Evolutionary conservation across 192 early-diverging fungal species (phyloP).

Genomic region (Coemansia umbellata): DNA sequence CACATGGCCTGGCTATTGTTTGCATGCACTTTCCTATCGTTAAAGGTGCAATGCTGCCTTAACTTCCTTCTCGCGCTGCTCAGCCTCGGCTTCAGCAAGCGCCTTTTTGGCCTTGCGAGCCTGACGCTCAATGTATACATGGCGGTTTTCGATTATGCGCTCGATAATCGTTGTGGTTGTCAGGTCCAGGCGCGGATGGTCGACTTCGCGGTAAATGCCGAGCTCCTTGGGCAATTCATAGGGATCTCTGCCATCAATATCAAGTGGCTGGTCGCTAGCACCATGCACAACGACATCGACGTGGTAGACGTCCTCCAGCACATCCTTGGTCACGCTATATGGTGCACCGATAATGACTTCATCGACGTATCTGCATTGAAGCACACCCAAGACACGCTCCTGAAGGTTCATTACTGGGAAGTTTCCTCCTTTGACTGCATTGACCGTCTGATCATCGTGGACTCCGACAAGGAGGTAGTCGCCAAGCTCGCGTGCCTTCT

Average conservation of each 20-base stretch:
- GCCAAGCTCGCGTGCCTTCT: constrained; percentile 76
- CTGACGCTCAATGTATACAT: constrained; percentile 75
- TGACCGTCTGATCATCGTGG: constrained; percentile 88
- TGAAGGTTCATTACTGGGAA: constrained; percentile 95
- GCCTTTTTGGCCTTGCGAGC: constrained; percentile 72
- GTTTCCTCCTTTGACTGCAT: constrained; percentile 79
- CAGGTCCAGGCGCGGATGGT: constrained; percentile 69
- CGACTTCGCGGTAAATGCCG: constrained; percentile 76
- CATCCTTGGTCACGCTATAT: constrained; percentile 79
- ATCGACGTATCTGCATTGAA: constrained; percentile 90
- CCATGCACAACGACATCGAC: constrained; percentile 80
- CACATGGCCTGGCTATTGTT: too few species aligned
- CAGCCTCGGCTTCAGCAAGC: constrained; percentile 59
- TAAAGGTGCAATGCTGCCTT: constrained; percentile 16
- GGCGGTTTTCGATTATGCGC: constrained; percentile 83
- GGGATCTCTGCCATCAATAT: constrained; percentile 76
- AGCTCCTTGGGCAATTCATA: constrained; percentile 78
- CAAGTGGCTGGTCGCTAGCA: constrained; percentile 60
- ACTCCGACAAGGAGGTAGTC: constrained; percentile 92
- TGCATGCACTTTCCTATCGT: too few species aligned
- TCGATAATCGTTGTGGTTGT: constrained; percentile 85
- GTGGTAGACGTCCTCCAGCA: constrained; percentile 81
- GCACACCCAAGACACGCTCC: constrained; percentile 89
- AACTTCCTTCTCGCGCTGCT: constrained; percentile 57
- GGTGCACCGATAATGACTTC: constrained; percentile 94